Base-by-base conservation (phyloP, 176 grass and related monocot genomes). In the Avena sativa region DNA sequence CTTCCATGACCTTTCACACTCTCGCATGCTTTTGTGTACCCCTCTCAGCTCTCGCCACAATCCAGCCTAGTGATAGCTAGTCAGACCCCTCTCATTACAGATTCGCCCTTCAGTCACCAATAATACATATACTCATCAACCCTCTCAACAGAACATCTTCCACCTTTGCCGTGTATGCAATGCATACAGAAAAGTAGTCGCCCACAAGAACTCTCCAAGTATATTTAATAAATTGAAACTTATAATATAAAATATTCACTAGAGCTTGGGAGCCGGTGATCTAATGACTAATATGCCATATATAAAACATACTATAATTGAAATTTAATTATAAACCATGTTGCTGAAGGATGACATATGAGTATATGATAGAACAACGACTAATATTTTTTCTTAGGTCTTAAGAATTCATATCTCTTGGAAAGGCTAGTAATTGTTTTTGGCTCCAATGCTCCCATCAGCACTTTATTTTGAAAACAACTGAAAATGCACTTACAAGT, bases 81-180 rank as follows among this genome's bases (percentile, higher is more conserved):
- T 67, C 73, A 63, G 62, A 79, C 38, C 74, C 20, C 83, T 81
- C 80, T 77, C 80, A 81, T 82, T 68, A 81, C 76, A 86, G 67
- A 86, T 83, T 86, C 64, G n/a, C 21, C 8, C 23, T 44, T 68
- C 51, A 72, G 36, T 81, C 77, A 63, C 34, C 25, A n/a, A 84
- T 72, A 81, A 57, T 56, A 84, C 57, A 86, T 70, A 28, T 16
- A 43, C 6, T 50, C 16, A 14, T 32, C 44, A 81, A 66, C 14
- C 78, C 12, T 16, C 59, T 13, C 59, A 26, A 51, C 49, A 63
- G 12, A 19, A 43, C 10, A 17, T 19, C 34, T 19, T 1, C 19
- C 16, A 15, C 63, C 5, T 32, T 32, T 32, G 4, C 0, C 12
- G 6, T 15, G 8, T 68, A 16, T 62, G 68, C 68, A 71, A 8